phyloP scores from a whole-genome alignment of 495 filamentous ascomycete species.

The Sabuloglossum arenarium region DNA sequence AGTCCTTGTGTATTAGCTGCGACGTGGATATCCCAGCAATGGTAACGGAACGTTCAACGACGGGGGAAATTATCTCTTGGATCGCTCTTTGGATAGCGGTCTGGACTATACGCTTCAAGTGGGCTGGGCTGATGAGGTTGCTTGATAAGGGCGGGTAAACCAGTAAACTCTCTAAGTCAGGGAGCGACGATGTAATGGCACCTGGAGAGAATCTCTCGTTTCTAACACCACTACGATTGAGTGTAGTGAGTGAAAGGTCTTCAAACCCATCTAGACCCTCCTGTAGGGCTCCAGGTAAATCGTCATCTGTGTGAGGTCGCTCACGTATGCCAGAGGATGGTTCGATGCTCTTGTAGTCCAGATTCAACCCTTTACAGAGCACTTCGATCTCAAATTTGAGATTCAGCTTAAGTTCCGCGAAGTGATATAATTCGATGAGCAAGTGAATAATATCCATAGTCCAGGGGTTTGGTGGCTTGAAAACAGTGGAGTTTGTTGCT shows the following conservation, averaged over 20 bases:
- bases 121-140: slow-evolving; percentile 42
- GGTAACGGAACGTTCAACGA: slow-evolving; percentile 90
- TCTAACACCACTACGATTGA: slow-evolving; percentile 41
- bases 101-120: slow-evolving; percentile 63
- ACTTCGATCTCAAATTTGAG: slow-evolving; percentile 98
- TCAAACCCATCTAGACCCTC: slow-evolving; percentile 62
- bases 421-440: slow-evolving; percentile 78
- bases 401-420: slow-evolving; percentile 82
- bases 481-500: slow-evolving; percentile 66
- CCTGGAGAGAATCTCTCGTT: slow-evolving; percentile 51
- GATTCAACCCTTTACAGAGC: slow-evolving; percentile 71
- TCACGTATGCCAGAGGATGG: slow-evolving; percentile 63
- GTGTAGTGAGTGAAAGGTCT: slow-evolving; percentile 49
- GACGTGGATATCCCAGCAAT: slow-evolving; percentile 91
- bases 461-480: slow-evolving; percentile 92
- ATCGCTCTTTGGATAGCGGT: slow-evolving; percentile 71
- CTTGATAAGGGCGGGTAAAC: slow-evolving; percentile 56
- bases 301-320: slow-evolving; percentile 36
- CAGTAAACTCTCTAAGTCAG: slow-evolving; percentile 54
- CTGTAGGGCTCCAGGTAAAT: slow-evolving; percentile 31
- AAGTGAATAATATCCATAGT: slow-evolving; percentile 79
- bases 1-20: slow-evolving; percentile 89
- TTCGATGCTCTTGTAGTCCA: slow-evolving; percentile 72
- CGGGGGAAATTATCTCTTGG: slow-evolving; percentile 85
- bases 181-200: slow-evolving; percentile 51